These are phyloP conservation scores for Pleurotus eryngii DNA, from an alignment of 768 basidiomycete genomes.

Conservation along the genomic window DNA sequence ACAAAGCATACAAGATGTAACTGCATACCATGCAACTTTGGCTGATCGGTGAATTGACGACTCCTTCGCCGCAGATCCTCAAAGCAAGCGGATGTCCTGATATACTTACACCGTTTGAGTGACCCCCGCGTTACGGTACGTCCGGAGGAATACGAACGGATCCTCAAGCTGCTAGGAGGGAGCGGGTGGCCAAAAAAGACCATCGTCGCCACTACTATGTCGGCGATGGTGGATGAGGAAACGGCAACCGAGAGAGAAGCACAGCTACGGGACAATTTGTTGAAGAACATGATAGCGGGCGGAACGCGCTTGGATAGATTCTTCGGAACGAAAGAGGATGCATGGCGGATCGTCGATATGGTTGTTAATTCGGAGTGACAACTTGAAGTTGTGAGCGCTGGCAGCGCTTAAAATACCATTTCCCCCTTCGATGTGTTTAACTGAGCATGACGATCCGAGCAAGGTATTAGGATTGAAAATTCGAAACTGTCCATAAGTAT, in stretches of 20 bases:
- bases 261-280: conserved; percentile 27
- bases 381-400: too few species aligned
- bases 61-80: not conserved
- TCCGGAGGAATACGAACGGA: conserved; percentile 1
- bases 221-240: conserved; percentile 14
- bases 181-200: conserved; percentile 36
- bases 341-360: conserved; percentile 24
- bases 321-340: conserved; percentile 15
- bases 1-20: conserved; percentile 7
- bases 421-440: too few species aligned
- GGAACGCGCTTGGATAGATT: conserved; percentile 26
- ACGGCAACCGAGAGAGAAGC: conserved; percentile 23
- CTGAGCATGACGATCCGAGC: too few species aligned
- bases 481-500: not conserved
- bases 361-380: not conserved
- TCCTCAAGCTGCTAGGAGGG: conserved; percentile 20
- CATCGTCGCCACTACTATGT: conserved; percentile 43
- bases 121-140: conserved; percentile 23
- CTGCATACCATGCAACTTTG: not conserved
- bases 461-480: not conserved
- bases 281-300: conserved; percentile 18
- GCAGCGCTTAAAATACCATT: not conserved
- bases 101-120: conserved; percentile 38
- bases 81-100: conserved; percentile 24
- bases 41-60: not conserved